Base-by-base conservation (phyloP, 106 monocot species). In the Cymbidium sinense region DNA sequence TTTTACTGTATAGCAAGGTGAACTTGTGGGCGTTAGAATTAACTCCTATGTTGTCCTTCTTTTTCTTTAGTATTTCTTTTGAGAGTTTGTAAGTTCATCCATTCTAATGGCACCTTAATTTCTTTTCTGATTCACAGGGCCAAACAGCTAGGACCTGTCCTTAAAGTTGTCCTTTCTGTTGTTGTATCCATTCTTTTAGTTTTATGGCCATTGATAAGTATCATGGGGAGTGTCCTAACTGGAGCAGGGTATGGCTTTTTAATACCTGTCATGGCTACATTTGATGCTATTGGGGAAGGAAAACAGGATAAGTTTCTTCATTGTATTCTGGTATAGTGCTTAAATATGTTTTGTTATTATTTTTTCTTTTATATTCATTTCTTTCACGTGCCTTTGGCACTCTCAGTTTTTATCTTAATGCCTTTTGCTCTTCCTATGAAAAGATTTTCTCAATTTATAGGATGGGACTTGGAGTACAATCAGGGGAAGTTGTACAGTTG, bases 381-480 rank as follows among this genome's bases (percentile, higher is more conserved):
- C 54, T 18, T 55, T 79, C 20, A 17, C 28, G 34, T 65, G 9
- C 27, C 51, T 23, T 64, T 0, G 65, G 23, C 69, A 70, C 37
- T 30, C 33, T 55, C 39, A 28, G 51, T 33, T 75, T 21, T 83
- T 43, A 29, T 31, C 51, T 69, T 39, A 34, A 70, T 27, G 33
- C 62, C 7, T 43, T n/a, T 47, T 71, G 21, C 29, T 71, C 31
- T 71, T 43, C 25, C 74, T 43, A 47, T 27, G 13, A 74, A 27
- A 44, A 8, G 19, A 11, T 76, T 50, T 13, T 77, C 39, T 44
- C 43, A 75, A 43, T 73, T 23, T 34, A 39, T 50, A 99, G 98
- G 98, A 99, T 86, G 98, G 98, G 79, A 99, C 92, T 74, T 99
- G 94, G 90, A 90, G 80, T 55, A 99, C 92, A 65, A 73, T 99